Evolutionary conservation across 495 filamentous ascomycete genomes (phyloP).

Genomic region (Penicillium fimorum): DNA sequence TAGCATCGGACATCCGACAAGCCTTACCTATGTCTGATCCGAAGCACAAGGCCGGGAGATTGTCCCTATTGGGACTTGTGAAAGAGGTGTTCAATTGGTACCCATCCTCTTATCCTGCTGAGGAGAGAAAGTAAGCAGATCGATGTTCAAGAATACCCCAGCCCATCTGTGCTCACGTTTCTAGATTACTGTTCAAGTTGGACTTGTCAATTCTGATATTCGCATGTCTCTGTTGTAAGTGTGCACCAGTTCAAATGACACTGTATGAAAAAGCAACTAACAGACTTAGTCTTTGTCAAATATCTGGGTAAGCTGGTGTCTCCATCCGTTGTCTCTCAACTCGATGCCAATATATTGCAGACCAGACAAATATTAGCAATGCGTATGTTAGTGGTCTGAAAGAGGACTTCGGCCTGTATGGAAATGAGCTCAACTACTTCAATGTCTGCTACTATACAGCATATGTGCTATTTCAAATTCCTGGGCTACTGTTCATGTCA

Average conservation of each 20-base stretch:
- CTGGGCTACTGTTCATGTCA: slow-evolving; percentile 36
- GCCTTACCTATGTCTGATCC: slow-evolving; percentile 23
- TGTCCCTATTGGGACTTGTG: slow-evolving; percentile 29
- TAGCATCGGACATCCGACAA: background rate
- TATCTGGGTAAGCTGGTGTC: slow-evolving; percentile 25
- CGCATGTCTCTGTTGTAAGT: slow-evolving; percentile 41
- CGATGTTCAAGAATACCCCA: background rate
- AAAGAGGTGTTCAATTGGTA: slow-evolving; percentile 54
- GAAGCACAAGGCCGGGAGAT: slow-evolving; percentile 17
- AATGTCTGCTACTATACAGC: slow-evolving; percentile 41
- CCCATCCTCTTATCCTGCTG: slow-evolving; percentile 39
- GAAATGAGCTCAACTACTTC: slow-evolving; percentile 51
- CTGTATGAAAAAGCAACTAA: slow-evolving; percentile 2
- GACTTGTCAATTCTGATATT: slow-evolving; percentile 37
- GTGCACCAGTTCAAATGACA: slow-evolving; percentile 5
- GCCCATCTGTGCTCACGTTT: background rate
- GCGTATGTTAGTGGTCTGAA: slow-evolving; percentile 59
- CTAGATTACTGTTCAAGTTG: slow-evolving; percentile 32
- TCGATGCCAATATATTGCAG: slow-evolving; percentile 15
- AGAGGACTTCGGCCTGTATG: slow-evolving; percentile 56
- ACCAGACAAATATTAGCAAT: slow-evolving; percentile 50
- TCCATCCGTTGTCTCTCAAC: background rate
- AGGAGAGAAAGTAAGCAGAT: slow-evolving; percentile 40
- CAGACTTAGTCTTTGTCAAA: slow-evolving; percentile 34
- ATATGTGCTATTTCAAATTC: slow-evolving; percentile 42